Evolutionary conservation across 768 basidiomycete genomes (phyloP).

Genomic region (Leccinum fibrillosum): DNA sequence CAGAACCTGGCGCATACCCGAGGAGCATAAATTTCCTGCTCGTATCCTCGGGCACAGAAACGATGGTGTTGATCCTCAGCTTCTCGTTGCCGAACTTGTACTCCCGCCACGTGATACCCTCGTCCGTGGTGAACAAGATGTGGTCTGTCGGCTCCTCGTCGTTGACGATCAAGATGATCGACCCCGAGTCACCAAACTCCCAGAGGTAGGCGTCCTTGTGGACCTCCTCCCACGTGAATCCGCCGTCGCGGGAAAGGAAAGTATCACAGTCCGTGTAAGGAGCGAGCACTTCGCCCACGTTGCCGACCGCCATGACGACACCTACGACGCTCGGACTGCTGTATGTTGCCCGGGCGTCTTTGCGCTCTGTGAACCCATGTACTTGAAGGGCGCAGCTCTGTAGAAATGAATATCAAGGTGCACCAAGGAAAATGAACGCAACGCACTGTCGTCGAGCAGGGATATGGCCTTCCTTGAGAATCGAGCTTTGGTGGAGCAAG

Average conservation of each 20-base stretch:
- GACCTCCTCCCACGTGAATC: conserved; percentile 98
- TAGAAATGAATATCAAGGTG: conserved; percentile 1
- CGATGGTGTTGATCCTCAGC: conserved; percentile 70
- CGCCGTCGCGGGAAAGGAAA: conserved; percentile 93
- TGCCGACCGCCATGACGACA: conserved; percentile 93
- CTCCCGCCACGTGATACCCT: conserved; percentile 85
- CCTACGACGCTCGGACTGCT: conserved; percentile 91
- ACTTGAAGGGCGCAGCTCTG: conserved; percentile 86
- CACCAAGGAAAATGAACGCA: background rate
- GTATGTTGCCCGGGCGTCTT: conserved; percentile 88
- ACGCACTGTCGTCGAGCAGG: conserved; percentile 65
- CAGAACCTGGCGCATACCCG: conserved; percentile 51
- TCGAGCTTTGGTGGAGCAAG: conserved; percentile 73
- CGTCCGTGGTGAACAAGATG: conserved; percentile 85
- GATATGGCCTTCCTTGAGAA: conserved; percentile 69
- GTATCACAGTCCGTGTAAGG: conserved; percentile 88
- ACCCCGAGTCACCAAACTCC: conserved; percentile 98
- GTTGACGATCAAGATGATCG: conserved; percentile 89
- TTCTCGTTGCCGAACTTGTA: conserved; percentile 75
- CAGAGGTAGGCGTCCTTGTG: conserved; percentile 97
- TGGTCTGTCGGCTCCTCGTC: conserved; percentile 93
- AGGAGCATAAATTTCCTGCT: conserved; percentile 88
- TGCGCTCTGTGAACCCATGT: conserved; percentile 94
- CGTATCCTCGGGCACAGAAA: conserved; percentile 88
- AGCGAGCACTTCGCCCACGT: conserved; percentile 81